These are phyloP conservation scores for Microcera coccophila DNA, from an alignment of 2,329 filamentous ascomycete species.

Conservation along the genomic window DNA sequence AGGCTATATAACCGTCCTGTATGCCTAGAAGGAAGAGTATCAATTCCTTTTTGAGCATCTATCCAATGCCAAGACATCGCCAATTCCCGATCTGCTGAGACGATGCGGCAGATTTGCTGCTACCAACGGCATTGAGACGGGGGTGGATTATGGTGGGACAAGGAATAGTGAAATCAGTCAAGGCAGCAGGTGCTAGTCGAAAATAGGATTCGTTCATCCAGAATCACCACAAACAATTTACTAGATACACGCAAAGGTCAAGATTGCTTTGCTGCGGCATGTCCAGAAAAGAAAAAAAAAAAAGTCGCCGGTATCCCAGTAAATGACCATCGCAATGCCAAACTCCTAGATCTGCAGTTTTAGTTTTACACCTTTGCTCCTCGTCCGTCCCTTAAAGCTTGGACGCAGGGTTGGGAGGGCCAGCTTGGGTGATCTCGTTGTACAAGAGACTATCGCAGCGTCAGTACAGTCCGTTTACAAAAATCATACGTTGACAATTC, in stretches of 20 bases:
- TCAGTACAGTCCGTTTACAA: not conserved
- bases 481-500: not conserved
- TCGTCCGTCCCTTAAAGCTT: slow-evolving; percentile 50
- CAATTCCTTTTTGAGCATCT: too few species aligned
- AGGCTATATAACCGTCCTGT: too few species aligned
- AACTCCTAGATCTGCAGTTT: not conserved
- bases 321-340: not conserved
- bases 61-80: too few species aligned
- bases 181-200: not conserved
- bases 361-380: slow-evolving; percentile 2
- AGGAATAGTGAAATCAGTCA: not conserved
- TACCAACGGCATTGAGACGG: too few species aligned
- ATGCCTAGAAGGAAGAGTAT: too few species aligned
- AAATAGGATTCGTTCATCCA: not conserved
- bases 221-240: not conserved
- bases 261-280: not conserved
- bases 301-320: not conserved
- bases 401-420: slow-evolving; percentile 56
- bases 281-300: not conserved
- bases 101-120: too few species aligned
- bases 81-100: too few species aligned
- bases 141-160: too few species aligned
- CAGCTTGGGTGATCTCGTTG: slow-evolving; percentile 78
- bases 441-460: slow-evolving; percentile 63
- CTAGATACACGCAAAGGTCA: not conserved